Base-by-base conservation (phyloP, 2,329 filamentous ascomycete genomes). In the Rutstroemia sp. region DNA sequence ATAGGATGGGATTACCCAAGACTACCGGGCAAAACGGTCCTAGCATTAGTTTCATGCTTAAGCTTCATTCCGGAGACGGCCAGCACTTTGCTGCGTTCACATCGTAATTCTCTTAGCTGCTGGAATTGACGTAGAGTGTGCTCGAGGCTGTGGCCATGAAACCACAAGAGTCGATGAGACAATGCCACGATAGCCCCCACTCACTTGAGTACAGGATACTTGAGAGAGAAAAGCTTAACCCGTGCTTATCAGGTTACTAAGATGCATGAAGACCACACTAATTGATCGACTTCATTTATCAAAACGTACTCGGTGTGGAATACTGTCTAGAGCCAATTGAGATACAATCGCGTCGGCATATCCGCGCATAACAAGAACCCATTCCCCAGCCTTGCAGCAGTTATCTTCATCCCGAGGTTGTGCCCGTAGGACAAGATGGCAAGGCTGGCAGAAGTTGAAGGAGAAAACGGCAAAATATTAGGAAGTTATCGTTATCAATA, bases 101-200 rank as follows among this genome's bases (percentile, higher is more conserved):
- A 30, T 30, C 27, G 9, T 30, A 30, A 8, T 30, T 30, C 21
- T 48, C 56, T 55, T 54, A 47, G 58, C 38, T 56, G 25, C 5
- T 17, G 21, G 12, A n/a, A 25, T 54, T 30, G 30, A 54, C 19
- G 7, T 50, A n/a, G 21, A 38, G 38, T 16, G 42, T 51, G 25
- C 48, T 50, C 48, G 48, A 58, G 57, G 55, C 58, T 58, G 51
- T 39, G 49, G 17, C 50, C 30, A 27, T 61, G 61, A 63, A 63
- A 61, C 61, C 34, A 23, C 27, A 54, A 39, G 25, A 25, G 2
- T 44, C 14, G 37, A 54, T 54, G 52, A 54, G 45, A 54, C 45
- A 49, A 21, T 48, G 45, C 30, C 17, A 39, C 14, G 45, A 54
- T 42, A 34, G 19, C 45, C 45, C 45, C 48, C 45, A 54, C 52